Evolutionary conservation across 2,329 filamentous ascomycete species (phyloP).

Genomic region (Alternaria infectoria): DNA sequence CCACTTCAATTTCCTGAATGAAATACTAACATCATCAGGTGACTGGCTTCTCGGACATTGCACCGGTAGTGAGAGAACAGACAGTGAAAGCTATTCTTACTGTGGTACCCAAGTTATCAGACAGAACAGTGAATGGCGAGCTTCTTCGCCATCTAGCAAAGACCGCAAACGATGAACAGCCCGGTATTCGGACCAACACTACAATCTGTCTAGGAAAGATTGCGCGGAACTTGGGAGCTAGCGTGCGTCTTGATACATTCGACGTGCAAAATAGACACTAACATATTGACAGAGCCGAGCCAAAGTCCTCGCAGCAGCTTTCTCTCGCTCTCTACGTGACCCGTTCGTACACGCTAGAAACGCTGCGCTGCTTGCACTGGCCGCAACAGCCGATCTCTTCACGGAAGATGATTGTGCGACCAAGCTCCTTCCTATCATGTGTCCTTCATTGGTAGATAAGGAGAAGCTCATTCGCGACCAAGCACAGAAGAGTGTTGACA

Average conservation of each 20-base stretch:
- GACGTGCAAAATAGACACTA: slow-evolving; percentile 2
- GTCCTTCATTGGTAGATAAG: slow-evolving; percentile 86
- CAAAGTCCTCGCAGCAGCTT: slow-evolving; percentile 93
- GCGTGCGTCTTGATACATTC: slow-evolving; percentile 46
- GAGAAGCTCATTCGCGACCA: slow-evolving; percentile 94
- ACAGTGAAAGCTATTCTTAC: slow-evolving; percentile 92
- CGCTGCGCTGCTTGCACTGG: slow-evolving; percentile 83
- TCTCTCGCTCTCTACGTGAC: slow-evolving; percentile 85
- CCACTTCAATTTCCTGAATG: neutral
- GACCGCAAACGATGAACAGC: slow-evolving; percentile 96
- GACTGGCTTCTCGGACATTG: slow-evolving; percentile 92
- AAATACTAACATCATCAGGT: slow-evolving; percentile 60
- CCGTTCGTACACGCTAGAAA: slow-evolving; percentile 95
- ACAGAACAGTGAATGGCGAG: slow-evolving; percentile 92
- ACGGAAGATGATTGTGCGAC: slow-evolving; percentile 86
- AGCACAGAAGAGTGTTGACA: slow-evolving; percentile 84
- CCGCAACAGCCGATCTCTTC: slow-evolving; percentile 85
- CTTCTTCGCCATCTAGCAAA: slow-evolving; percentile 89
- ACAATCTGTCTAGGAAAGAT: slow-evolving; percentile 98
- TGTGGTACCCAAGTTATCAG: slow-evolving; percentile 86
- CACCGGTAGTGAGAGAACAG: slow-evolving; percentile 91
- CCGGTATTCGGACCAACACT: slow-evolving; percentile 95
- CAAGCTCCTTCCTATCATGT: slow-evolving; percentile 83
- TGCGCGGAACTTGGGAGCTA: slow-evolving; percentile 80
- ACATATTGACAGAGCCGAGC: slow-evolving; percentile 66